Percentiles rank a stretch among this genome's conserved stretches.
phyloP scores from a whole-genome alignment of 2,329 filamentous ascomycete species.

The Beauveria rudraprayagi region DNA sequence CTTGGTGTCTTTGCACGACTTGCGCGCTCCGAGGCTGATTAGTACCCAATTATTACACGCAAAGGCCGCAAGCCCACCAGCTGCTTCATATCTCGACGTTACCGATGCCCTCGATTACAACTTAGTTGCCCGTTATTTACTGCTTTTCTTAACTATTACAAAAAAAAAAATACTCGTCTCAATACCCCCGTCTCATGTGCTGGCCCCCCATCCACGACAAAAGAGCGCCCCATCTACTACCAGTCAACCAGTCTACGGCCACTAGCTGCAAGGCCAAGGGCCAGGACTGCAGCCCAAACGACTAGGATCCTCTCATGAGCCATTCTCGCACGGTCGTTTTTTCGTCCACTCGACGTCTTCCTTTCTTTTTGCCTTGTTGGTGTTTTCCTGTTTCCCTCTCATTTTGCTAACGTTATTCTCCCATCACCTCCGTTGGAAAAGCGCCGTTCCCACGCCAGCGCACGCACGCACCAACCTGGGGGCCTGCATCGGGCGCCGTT shows the following conservation, averaged over 20 bases:
- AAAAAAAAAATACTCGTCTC: not conserved
- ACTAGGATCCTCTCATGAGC: not conserved
- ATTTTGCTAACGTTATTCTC: not conserved
- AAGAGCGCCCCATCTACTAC: not conserved
- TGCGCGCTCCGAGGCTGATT: too few species aligned
- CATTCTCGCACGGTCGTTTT: not conserved
- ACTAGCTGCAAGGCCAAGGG: too few species aligned
- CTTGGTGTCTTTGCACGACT: too few species aligned
- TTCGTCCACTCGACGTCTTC: not conserved
- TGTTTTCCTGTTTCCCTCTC: not conserved
- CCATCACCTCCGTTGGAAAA: not conserved
- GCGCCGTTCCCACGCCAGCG: not conserved
- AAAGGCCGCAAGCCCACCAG: too few species aligned
- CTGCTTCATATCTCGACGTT: too few species aligned
- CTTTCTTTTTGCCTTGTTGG: not conserved
- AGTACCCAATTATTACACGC: too few species aligned
- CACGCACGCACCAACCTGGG: not conserved
- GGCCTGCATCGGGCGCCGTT: not conserved
- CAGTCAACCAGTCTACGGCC: too few species aligned
- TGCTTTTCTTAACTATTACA: not conserved
- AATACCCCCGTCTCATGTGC: constrained; percentile 1
- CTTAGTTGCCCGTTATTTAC: not conserved
- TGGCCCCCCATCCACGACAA: not conserved
- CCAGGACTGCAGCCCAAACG: not conserved
- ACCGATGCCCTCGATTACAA: not conserved